Conservation (phyloP, 345 rosid genomes). For the Anastatica hierochuntica region DNA sequence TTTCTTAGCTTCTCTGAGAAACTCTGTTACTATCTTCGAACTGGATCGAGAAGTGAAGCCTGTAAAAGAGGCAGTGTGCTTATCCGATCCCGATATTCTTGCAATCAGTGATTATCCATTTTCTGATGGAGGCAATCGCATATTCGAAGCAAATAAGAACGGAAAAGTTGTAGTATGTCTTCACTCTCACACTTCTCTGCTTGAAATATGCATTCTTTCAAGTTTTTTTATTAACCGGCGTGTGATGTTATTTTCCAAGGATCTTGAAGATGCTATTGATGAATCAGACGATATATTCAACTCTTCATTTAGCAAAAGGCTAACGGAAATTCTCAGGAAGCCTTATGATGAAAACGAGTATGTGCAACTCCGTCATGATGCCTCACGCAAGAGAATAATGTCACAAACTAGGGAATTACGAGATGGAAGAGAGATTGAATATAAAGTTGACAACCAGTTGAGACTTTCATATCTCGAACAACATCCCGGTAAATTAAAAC, state of each 20-base stretch:
- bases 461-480: conserved; percentile 46
- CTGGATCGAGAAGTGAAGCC: neutral
- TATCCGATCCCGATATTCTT: conserved; percentile 44
- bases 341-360: conserved; percentile 41
- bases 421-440: conserved; percentile 23
- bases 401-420: conserved; percentile 23
- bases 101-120: conserved; percentile 29
- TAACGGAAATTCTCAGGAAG: conserved; percentile 33
- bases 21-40: conserved; percentile 4
- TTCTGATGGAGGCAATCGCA: conserved; percentile 22
- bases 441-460: neutral
- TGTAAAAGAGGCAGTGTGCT: conserved; percentile 22
- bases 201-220: neutral
- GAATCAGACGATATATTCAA: conserved; percentile 2
- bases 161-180: conserved; percentile 19
- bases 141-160: conserved; percentile 32
- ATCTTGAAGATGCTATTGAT: conserved; percentile 23
- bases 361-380: conserved; percentile 19
- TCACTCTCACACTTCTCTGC: neutral
- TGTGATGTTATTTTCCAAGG: conserved; percentile 6
- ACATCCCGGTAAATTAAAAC: conserved; percentile 30
- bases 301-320: conserved; percentile 40
- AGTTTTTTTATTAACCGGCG: neutral
- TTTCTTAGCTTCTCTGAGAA: conserved; percentile 10
- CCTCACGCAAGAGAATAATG: conserved; percentile 16